phyloP scores from a whole-genome alignment of 768 basidiomycete genomes.

The Boletales sp. region DNA sequence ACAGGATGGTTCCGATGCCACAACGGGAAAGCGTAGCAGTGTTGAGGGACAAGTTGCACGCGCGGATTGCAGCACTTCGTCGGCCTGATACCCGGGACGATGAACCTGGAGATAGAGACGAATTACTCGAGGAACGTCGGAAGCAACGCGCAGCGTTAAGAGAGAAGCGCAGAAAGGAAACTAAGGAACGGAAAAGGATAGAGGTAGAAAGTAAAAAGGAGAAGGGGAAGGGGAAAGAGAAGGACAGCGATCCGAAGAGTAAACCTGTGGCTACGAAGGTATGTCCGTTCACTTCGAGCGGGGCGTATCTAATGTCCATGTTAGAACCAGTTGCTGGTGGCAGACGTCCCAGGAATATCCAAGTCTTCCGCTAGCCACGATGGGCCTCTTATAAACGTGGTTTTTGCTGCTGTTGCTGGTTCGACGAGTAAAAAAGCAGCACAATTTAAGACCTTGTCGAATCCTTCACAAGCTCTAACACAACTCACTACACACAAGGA shows the following conservation, averaged over 20 bases:
- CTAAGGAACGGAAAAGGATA: slow-evolving; percentile 72
- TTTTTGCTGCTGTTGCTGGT: slow-evolving; percentile 64
- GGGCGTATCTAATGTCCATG: not conserved
- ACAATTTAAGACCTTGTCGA: slow-evolving; percentile 66
- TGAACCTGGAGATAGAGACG: slow-evolving; percentile 69
- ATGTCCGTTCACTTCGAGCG: slow-evolving; percentile 8
- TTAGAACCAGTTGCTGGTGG: slow-evolving; percentile 71
- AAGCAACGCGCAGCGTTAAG: slow-evolving; percentile 75
- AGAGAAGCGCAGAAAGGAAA: slow-evolving; percentile 81
- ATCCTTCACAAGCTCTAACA: slow-evolving; percentile 81
- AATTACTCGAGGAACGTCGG: slow-evolving; percentile 76
- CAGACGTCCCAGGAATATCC: slow-evolving; percentile 38
- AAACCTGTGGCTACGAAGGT: slow-evolving; percentile 56
- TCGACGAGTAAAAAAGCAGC: slow-evolving; percentile 45
- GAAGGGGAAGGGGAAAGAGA: slow-evolving; percentile 47
- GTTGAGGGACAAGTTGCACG: slow-evolving; percentile 72
- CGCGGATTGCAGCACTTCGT: slow-evolving; percentile 68
- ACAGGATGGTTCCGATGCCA: slow-evolving; percentile 60
- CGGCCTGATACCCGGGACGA: slow-evolving; percentile 33
- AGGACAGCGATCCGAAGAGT: slow-evolving; percentile 40
- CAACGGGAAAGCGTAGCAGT: slow-evolving; percentile 54
- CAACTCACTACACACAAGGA: slow-evolving; percentile 76
- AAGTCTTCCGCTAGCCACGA: slow-evolving; percentile 30
- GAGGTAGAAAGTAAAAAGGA: slow-evolving; percentile 59
- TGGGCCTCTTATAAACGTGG: slow-evolving; percentile 54